Evolutionary conservation across 179 eudicot genomes (phyloP).

Genomic region (Beta macrorhiza): DNA sequence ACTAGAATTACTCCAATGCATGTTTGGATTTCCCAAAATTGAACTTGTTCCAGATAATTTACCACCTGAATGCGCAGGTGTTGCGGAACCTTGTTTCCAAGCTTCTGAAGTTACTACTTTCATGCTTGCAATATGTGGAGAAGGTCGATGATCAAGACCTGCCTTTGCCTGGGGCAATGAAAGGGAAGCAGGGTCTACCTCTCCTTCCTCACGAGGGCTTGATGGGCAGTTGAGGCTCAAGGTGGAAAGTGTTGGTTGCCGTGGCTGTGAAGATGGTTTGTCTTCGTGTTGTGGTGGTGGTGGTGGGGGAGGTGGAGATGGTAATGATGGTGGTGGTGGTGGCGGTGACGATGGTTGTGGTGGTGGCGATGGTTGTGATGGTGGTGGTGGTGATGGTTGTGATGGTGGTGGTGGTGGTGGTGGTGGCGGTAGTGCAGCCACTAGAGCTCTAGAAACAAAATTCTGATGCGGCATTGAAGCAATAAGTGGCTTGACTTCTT

Average conservation of each 20-base stretch:
- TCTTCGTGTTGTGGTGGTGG: not conserved
- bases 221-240: constrained; percentile 33
- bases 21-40: constrained; percentile 34
- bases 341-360: not conserved
- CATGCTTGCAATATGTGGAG: constrained; percentile 23
- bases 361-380: not conserved
- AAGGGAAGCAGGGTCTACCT: constrained; percentile 30
- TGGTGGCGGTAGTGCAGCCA: constrained; percentile 16
- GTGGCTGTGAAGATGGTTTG: constrained; percentile 7
- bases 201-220: constrained; percentile 53
- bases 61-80: constrained; percentile 30
- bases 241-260: constrained; percentile 16
- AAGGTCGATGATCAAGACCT: constrained; percentile 32
- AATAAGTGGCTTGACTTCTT: constrained; percentile 28
- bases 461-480: constrained; percentile 22
- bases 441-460: constrained; percentile 27
- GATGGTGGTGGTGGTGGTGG: not conserved
- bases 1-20: constrained; percentile 26
- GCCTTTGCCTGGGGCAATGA: constrained; percentile 29
- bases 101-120: constrained; percentile 21
- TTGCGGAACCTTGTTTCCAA: constrained; percentile 29
- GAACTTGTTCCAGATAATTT: constrained; percentile 29
- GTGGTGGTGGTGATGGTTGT: not conserved
- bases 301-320: constrained; percentile 5
- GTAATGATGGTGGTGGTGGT: not conserved